phyloP scores from a whole-genome alignment of 495 filamentous ascomycete species.

The Neurospora tetraspora region DNA sequence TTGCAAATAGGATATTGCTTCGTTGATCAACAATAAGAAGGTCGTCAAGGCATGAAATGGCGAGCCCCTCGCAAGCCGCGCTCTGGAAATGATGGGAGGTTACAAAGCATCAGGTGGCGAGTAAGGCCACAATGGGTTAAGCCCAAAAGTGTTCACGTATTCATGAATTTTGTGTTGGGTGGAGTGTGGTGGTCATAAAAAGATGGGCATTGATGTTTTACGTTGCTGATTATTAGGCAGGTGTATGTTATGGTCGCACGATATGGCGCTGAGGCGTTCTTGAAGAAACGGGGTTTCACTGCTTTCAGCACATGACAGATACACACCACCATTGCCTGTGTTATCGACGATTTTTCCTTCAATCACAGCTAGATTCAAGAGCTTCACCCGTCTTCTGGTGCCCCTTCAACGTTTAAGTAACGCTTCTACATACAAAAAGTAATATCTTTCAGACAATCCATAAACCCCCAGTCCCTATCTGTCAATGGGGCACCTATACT shows the following conservation, averaged over 20 bases:
- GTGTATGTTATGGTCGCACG: not conserved
- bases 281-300: not conserved
- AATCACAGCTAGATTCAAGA: not conserved
- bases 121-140: not conserved
- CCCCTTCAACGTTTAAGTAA: not conserved
- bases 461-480: slow-evolving; percentile 16
- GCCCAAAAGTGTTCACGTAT: not conserved
- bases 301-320: not conserved
- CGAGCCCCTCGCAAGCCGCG: not conserved
- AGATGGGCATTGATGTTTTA: not conserved
- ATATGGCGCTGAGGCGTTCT: not conserved
- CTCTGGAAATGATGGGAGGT: not conserved
- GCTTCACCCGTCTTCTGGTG: not conserved
- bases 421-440: slow-evolving; percentile 2
- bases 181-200: not conserved
- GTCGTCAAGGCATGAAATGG: not conserved
- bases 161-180: not conserved
- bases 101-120: not conserved
- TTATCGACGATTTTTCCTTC: not conserved
- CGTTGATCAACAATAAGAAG: not conserved
- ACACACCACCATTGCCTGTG: not conserved
- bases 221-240: not conserved
- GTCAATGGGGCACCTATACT: slow-evolving; percentile 48
- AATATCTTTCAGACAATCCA: not conserved
- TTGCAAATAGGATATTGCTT: slow-evolving; percentile 46